Evolutionary conservation across 257 asterid species (phyloP).

Genomic region (Solanum virginianum): DNA sequence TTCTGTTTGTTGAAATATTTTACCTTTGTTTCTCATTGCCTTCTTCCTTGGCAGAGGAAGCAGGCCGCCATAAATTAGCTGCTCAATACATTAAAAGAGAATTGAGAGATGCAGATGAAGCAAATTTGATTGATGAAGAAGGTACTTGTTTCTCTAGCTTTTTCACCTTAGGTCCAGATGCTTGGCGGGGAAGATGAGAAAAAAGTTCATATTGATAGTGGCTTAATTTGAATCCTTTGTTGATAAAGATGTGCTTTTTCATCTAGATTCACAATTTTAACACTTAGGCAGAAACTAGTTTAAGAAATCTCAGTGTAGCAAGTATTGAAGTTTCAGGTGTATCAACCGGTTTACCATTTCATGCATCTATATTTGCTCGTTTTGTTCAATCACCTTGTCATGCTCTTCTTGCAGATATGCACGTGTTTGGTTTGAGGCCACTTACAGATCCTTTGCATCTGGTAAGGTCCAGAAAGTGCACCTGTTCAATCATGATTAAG

Average conservation of each 20-base stretch:
- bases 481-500: slow-evolving; percentile 2
- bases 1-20: neutral
- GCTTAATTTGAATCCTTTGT: neutral
- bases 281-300: neutral
- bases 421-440: slow-evolving; percentile 78
- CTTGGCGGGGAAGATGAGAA: neutral
- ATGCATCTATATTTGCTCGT: neutral
- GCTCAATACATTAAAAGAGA: slow-evolving; percentile 37
- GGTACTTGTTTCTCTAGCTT: slow-evolving; percentile 25
- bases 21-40: neutral
- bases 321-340: neutral
- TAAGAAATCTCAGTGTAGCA: neutral
- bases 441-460: slow-evolving; percentile 75
- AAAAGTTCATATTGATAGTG: neutral
- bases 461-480: slow-evolving; percentile 44
- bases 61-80: slow-evolving; percentile 34
- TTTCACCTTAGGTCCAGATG: slow-evolving; percentile 1
- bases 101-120: slow-evolving; percentile 61
- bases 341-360: neutral
- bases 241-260: neutral
- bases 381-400: neutral
- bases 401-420: slow-evolving; percentile 70
- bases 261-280: neutral
- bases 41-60: slow-evolving; percentile 28
- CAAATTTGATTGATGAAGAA: slow-evolving; percentile 74